These are phyloP conservation scores for Lupinus albus DNA, from an alignment of 306 rosid species.

Conservation along the genomic window DNA sequence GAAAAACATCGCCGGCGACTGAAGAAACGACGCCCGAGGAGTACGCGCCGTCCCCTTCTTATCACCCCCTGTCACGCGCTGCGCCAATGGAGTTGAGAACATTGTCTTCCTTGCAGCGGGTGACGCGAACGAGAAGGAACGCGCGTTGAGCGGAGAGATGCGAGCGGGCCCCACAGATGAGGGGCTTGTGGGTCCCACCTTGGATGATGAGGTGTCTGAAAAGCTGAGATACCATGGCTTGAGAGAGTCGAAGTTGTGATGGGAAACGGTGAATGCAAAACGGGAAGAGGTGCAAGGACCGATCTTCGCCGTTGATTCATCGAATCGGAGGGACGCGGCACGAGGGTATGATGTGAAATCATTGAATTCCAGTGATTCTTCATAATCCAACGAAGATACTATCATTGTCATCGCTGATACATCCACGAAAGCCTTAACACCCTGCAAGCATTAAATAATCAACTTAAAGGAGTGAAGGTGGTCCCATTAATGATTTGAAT, in stretches of 20 bases:
- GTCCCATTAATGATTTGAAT: constrained; percentile 3
- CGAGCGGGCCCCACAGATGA: constrained; percentile 66
- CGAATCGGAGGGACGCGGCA: constrained; percentile 86
- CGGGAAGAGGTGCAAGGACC: constrained; percentile 91
- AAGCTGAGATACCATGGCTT: constrained; percentile 83
- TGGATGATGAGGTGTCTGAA: constrained; percentile 61
- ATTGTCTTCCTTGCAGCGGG: constrained; percentile 68
- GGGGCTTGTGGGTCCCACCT: constrained; percentile 61
- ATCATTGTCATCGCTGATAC: constrained; percentile 58
- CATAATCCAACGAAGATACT: constrained; percentile 66
- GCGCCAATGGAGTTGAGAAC: constrained; percentile 86
- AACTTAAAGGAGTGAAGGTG: no score
- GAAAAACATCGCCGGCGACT: constrained; percentile 88
- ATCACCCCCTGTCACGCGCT: constrained; percentile 49
- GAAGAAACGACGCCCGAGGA: constrained; percentile 77
- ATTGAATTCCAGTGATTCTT: constrained; percentile 66
- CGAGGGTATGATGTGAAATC: constrained; percentile 76
- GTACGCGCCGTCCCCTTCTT: constrained; percentile 42
- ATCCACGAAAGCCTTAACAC: constrained; percentile 73
- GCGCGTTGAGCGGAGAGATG: constrained; percentile 84
- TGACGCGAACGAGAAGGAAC: constrained; percentile 92
- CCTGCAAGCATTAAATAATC: no score
- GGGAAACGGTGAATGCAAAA: constrained; percentile 82
- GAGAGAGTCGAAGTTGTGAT: constrained; percentile 59
- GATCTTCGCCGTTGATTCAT: constrained; percentile 67